A percentile compares a stretch with the other conserved stretches of the same genome.
Evolutionary conservation across 176 grass and related monocot genomes (phyloP).

Genomic region (Oryza australiensis): DNA sequence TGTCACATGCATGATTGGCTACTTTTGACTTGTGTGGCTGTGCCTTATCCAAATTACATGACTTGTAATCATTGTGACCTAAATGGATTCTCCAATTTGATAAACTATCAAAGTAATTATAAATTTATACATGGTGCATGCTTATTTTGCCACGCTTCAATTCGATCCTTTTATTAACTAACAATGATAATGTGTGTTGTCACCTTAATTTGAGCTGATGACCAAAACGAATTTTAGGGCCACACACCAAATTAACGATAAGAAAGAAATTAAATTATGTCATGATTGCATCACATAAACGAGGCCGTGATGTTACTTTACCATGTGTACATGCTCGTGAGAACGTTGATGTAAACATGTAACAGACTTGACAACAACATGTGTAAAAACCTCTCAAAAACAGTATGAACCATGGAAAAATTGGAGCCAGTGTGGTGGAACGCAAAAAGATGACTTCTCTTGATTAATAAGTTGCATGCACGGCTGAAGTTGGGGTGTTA

Average conservation of each 20-base stretch:
- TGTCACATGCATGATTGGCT: background rate
- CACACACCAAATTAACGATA: background rate
- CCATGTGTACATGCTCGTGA: background rate
- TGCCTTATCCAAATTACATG: background rate
- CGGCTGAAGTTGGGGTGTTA: background rate
- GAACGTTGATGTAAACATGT: slow-evolving; percentile 36
- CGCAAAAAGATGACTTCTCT: slow-evolving; percentile 1
- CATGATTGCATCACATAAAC: background rate
- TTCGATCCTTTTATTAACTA: background rate
- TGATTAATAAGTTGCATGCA: background rate
- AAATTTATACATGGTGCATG: background rate
- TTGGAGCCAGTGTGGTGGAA: background rate
- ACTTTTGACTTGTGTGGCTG: background rate
- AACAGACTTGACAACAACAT: slow-evolving; percentile 2
- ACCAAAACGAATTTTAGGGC: background rate
- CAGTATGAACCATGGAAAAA: slow-evolving; percentile 35
- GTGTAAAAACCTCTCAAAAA: slow-evolving; percentile 29
- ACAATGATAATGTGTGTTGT: background rate
- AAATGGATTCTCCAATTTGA: background rate
- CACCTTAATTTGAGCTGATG: too few relatives aligned
- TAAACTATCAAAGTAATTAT: background rate
- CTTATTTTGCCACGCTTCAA: background rate
- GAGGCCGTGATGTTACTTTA: background rate
- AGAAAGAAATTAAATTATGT: background rate
- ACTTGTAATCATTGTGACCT: background rate